Evolutionary conservation across 73 alveolate genomes (phyloP).

Genomic region (Tetrahymena elliotti): DNA sequence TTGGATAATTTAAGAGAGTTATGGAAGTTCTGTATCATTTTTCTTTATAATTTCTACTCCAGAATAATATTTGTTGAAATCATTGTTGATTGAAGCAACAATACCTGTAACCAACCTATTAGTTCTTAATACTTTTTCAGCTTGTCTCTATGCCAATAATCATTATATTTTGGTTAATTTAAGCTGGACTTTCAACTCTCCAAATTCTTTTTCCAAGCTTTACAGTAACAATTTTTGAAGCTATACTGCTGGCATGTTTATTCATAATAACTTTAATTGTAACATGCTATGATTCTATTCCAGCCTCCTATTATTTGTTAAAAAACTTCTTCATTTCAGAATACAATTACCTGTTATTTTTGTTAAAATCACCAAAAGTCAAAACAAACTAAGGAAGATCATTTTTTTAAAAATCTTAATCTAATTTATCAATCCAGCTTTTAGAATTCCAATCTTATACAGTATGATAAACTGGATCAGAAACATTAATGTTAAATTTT

Average conservation of each 20-base stretch:
- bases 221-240: neutral
- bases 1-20: neutral
- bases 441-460: neutral
- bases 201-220: neutral
- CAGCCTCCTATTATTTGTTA: neutral
- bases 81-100: conserved; percentile 43
- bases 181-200: neutral
- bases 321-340: neutral
- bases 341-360: neutral
- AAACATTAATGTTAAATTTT: neutral
- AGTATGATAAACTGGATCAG: neutral
- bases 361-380: neutral
- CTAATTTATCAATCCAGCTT: neutral
- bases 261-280: neutral
- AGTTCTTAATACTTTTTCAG: conserved; percentile 8
- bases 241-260: neutral
- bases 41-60: conserved; percentile 1
- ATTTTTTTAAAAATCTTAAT: neutral
- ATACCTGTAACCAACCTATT: conserved; percentile 25
- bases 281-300: neutral
- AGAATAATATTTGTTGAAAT: conserved; percentile 21
- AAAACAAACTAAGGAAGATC: neutral
- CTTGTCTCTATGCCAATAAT: conserved; percentile 43
- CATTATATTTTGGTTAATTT: conserved; percentile 33
- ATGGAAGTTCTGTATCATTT: neutral